phyloP scores from a whole-genome alignment of 495 filamentous ascomycete species.

The Daldinia caldariorum region DNA sequence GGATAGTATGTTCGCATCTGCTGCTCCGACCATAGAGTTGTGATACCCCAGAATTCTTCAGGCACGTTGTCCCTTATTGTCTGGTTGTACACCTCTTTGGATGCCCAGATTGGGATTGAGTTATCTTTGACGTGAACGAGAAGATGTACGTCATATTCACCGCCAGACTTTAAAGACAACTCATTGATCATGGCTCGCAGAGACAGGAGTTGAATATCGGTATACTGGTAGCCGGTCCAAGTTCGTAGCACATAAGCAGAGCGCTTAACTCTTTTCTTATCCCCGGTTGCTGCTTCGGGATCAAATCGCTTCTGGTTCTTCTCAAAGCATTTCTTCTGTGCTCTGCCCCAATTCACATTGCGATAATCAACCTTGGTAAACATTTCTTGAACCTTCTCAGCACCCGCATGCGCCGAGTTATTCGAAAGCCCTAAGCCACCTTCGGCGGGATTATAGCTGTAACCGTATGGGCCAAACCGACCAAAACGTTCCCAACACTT shows the following conservation, averaged over 20 bases:
- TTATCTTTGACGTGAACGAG: conserved; percentile 68
- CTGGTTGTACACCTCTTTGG: conserved; percentile 58
- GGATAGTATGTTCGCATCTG: conserved; percentile 55
- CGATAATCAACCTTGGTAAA: conserved; percentile 76
- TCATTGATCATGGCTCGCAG: conserved; percentile 67
- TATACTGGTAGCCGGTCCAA: conserved; percentile 57
- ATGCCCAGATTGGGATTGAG: conserved; percentile 62
- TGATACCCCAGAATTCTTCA: conserved; percentile 64
- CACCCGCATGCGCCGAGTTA: conserved; percentile 73
- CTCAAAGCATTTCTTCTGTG: conserved; percentile 74
- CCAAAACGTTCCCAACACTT: conserved; percentile 89
- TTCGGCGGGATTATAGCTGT: conserved; percentile 75
- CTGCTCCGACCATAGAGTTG: conserved; percentile 64
- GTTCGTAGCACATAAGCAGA: conserved; percentile 55
- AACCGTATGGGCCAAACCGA: conserved; percentile 80
- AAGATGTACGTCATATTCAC: conserved; percentile 67
- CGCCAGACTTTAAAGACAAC: conserved; percentile 62
- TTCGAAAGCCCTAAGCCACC: conserved; percentile 79
- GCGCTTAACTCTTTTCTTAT: conserved; percentile 43
- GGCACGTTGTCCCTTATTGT: conserved; percentile 63
- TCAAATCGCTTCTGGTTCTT: conserved; percentile 73
- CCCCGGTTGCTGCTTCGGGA: conserved; percentile 27
- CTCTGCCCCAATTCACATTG: conserved; percentile 75
- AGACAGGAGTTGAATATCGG: conserved; percentile 55
- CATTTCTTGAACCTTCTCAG: conserved; percentile 69